Conservation (phyloP, 352 stramenopile species). For the Thalassiosira tumida region DNA sequence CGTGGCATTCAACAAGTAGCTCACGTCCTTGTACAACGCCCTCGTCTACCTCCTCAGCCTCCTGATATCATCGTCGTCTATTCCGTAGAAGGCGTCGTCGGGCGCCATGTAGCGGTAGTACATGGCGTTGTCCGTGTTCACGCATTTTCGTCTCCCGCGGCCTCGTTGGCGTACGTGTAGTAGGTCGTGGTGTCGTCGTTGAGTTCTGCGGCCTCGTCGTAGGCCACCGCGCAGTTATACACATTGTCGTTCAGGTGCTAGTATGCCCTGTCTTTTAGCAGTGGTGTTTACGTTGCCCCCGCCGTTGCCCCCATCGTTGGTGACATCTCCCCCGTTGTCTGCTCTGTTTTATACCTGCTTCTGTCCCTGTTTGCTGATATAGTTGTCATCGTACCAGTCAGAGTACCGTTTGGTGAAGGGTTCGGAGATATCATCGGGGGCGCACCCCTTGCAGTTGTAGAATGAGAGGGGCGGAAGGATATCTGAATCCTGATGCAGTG, state of each 20-base stretch:
- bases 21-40: too few relatives aligned
- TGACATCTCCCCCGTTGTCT: conserved; percentile 65
- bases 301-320: too few relatives aligned
- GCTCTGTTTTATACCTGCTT: conserved; percentile 70
- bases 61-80: conserved; percentile 66
- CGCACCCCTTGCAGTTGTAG: too few relatives aligned
- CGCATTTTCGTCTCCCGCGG: conserved; percentile 55
- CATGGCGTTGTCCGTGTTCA: conserved; percentile 66
- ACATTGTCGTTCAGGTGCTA: too few relatives aligned
- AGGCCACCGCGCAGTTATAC: too few relatives aligned
- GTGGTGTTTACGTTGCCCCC: too few relatives aligned
- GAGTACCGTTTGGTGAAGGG: conserved; percentile 86
- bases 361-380: conserved; percentile 66
- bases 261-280: too few relatives aligned
- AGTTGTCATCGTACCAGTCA: conserved; percentile 89
- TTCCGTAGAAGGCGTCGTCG: conserved; percentile 70
- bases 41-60: conserved; percentile 39
- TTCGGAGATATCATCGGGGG: conserved; percentile 76
- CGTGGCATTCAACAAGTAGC: too few relatives aligned
- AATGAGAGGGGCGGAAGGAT: conserved; percentile 19
- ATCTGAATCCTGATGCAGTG: too few relatives aligned
- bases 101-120: conserved; percentile 72
- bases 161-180: conserved; percentile 47
- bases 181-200: conserved; percentile 69
- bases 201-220: conserved; percentile 4